Conservation (phyloP, 2,329 filamentous ascomycete genomes). For the Cadophora sp. region DNA sequence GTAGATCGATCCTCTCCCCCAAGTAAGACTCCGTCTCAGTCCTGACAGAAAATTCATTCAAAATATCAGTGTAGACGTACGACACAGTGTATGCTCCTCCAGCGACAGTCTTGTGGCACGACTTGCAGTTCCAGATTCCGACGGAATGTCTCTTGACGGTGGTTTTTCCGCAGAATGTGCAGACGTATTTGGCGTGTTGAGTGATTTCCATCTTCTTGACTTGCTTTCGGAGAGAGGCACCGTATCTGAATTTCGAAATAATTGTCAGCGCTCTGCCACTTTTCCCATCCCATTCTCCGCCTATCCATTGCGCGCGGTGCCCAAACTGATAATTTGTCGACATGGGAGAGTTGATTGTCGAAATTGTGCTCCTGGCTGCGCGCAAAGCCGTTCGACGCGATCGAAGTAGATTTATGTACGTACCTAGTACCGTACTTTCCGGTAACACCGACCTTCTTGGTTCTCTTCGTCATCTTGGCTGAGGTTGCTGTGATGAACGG, state of each 20-base stretch:
- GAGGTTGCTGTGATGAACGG: conserved; percentile 44
- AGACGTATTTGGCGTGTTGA: conserved; percentile 96
- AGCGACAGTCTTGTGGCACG: conserved; percentile 92
- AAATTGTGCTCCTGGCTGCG: conserved; percentile 9
- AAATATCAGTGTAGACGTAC: conserved; percentile 66
- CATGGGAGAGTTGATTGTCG: not conserved
- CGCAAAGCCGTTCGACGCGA: conserved; percentile 7
- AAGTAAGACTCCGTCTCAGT: not conserved
- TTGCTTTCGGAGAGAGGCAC: conserved; percentile 99
- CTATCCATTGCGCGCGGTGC: conserved; percentile 5
- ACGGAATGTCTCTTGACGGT: conserved; percentile 89
- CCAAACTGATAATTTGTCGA: not conserved
- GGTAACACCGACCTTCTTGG: conserved; percentile 98
- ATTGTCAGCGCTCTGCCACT: conserved; percentile 31
- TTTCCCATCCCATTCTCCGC: not conserved
- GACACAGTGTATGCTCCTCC: conserved; percentile 95
- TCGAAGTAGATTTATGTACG: conserved; percentile 49
- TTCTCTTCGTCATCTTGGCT: conserved; percentile 91
- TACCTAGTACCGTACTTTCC: conserved; percentile 98
- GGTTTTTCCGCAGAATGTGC: conserved; percentile 98
- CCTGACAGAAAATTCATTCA: not conserved
- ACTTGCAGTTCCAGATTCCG: conserved; percentile 96
- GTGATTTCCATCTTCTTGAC: conserved; percentile 99
- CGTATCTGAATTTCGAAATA: conserved; percentile 70
- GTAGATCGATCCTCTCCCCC: not conserved